These are phyloP conservation scores for Calendula officinalis DNA, from an alignment of 129 eudicot genomes.

Conservation along the genomic window DNA sequence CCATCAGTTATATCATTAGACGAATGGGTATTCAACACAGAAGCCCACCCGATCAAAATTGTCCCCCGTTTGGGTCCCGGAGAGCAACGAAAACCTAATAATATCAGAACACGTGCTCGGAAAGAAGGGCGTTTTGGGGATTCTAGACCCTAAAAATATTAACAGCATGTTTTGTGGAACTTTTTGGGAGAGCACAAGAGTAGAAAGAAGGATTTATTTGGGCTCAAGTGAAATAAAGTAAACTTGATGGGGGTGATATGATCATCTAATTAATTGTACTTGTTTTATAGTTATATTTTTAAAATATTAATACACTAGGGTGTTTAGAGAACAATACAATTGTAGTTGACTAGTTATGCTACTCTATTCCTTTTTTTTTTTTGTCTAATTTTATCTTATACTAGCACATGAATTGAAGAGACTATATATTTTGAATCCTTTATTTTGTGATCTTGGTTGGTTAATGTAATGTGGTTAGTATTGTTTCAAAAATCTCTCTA, in stretches of 20 bases:
- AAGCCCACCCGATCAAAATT: constrained; percentile 89
- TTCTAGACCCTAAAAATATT: constrained; percentile 21
- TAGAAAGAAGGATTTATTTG: constrained; percentile 20
- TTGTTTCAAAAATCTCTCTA: no score
- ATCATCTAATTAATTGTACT: constrained; percentile 11
- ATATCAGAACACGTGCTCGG: constrained; percentile 52
- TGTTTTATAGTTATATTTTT: constrained; percentile 22
- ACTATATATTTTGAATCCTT: constrained; percentile 2
- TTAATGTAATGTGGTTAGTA: neutral
- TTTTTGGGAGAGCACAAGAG: constrained; percentile 19
- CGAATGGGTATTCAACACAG: constrained; percentile 99
- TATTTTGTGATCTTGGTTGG: neutral
- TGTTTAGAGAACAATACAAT: constrained; percentile 21
- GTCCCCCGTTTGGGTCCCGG: constrained; percentile 46
- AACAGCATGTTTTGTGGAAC: constrained; percentile 13
- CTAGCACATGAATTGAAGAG: constrained; percentile 16
- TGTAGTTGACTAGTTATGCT: constrained; percentile 18
- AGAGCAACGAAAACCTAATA: constrained; percentile 31
- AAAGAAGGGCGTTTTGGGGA: constrained; percentile 80
- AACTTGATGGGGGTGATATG: constrained; percentile 3
- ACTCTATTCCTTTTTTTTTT: neutral
- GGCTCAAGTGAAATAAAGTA: constrained; percentile 23
- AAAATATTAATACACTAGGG: constrained; percentile 16
- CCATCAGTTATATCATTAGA: constrained; percentile 81
- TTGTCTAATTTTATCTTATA: constrained; percentile 14